Base-by-base conservation (phyloP, 257 asterid species). In the Solanum sejunctum region DNA sequence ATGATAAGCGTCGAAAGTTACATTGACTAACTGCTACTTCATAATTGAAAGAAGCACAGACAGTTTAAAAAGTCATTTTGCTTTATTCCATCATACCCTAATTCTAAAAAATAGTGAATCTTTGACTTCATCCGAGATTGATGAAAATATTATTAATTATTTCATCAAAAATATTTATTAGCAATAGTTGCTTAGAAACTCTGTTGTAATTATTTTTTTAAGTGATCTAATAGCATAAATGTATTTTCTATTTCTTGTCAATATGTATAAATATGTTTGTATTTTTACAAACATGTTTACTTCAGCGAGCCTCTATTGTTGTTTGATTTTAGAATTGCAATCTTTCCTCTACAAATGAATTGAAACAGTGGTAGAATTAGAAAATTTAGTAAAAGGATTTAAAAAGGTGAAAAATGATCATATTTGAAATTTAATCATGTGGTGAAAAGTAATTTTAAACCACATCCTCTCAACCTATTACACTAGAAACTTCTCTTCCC, bases 121-220 rank as follows among this genome's bases (percentile, higher is more conserved):
- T n/a, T n/a, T n/a, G n/a, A n/a, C n/a, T n/a, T n/a, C n/a, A n/a
- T n/a, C n/a, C n/a, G n/a, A n/a, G n/a, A n/a, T n/a, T n/a, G n/a
- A n/a, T n/a, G n/a, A n/a, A n/a, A n/a, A n/a, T n/a, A 56, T 7
- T 7, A 1, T 16, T 57, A 18, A 17, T 12, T 26, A 20, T 20
- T 58, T 58, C 6, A 2, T 58, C 1, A 58, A 58, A 5, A 32
- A 13, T 58, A 20, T n/a, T 58, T 20, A 58, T 18, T 7, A 4
- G 2, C 13, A 18, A 57, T 8, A 7, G 20, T 57, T 57, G 1
- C 1, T 20, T 18, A 20, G 12, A 56, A 56, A 56, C 0, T 56
- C 11, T 17, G 3, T 7, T 7, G 0, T 28, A 7, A 64, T 7
- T 13, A n/a, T 0, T 64, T 47, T 7, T 67, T 0, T 32, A 32